Evolutionary conservation across 2,329 filamentous ascomycete genomes (phyloP).

Genomic region (Trichoderma oligosporum): DNA sequence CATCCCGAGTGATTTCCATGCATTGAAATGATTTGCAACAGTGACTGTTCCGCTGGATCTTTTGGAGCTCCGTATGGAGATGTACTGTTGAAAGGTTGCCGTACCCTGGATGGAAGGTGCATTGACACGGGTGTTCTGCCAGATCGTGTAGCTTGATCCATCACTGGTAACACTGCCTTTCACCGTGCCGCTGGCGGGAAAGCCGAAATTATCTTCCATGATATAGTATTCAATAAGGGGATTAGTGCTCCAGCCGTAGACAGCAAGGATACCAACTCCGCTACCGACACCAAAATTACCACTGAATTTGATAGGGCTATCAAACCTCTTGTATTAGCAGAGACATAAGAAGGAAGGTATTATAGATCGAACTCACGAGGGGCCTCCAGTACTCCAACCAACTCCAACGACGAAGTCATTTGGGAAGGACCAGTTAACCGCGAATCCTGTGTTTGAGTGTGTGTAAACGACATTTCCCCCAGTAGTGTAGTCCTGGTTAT

Average conservation of each 20-base stretch:
- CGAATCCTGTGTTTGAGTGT: neutral
- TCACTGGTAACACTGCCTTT: constrained; percentile 36
- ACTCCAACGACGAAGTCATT: neutral
- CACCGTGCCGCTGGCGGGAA: constrained; percentile 34
- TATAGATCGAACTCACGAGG: too few species aligned
- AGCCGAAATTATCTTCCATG: constrained; percentile 37
- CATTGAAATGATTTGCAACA: constrained; percentile 47
- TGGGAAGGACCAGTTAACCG: neutral
- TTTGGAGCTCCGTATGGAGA: neutral
- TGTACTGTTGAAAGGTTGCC: constrained; percentile 48
- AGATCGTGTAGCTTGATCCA: constrained; percentile 38
- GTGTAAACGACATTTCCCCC: neutral
- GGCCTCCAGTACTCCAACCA: neutral
- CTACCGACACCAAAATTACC: constrained; percentile 22
- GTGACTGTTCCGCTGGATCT: constrained; percentile 37
- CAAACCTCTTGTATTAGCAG: too few species aligned
- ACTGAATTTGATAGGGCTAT: too few species aligned
- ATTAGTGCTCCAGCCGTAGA: constrained; percentile 39
- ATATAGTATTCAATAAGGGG: constrained; percentile 39
- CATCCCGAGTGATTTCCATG: constrained; percentile 44
- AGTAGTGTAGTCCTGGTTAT: neutral
- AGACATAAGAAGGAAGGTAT: too few species aligned
- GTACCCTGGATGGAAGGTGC: constrained; percentile 48
- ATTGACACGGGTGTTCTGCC: constrained; percentile 36
- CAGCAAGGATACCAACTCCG: constrained; percentile 35